Evolutionary conservation across 2,329 filamentous ascomycete species (phyloP), one percentile per base, ranked within the genome.

Genomic region (Cladosporium velox): DNA sequence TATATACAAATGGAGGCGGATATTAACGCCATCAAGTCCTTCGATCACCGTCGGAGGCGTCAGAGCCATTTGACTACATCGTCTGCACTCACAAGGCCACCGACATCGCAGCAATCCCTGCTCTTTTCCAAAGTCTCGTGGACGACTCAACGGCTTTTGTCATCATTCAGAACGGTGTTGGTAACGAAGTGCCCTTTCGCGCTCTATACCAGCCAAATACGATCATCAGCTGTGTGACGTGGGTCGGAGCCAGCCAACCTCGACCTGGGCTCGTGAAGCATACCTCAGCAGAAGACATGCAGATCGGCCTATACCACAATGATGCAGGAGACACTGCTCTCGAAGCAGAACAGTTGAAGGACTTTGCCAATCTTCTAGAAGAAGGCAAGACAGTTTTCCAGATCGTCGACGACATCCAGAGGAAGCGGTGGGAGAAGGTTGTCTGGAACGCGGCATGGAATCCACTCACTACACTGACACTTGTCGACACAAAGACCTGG

Each of bases 401-500:
- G 34, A 74, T 86, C 10, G 79, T 83, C 28, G 78, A 83, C 2
- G 80, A 89, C 68, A 79, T 89, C 8, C 86, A 89, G 69, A 70
- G 80, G 0, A 81, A 84, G 61, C 81, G 86, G 7, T 89, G 87
- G 87, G 80, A 82, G 64, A 89, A 89, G 74, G 80, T 88, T 1
- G 78, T 88, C 0, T 81, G 86, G 77, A 89, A 89, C 71, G 85
- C 82, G 1, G 81, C 85, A 0, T 88, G 85, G 84, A 89, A 89
- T 70, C 83, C 86, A 0, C 54, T 57, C 18, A 83, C 81, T 0
- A 77, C 81, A 0, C 70, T 82, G n/a, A 82, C 80, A 0, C 71
- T 77, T 58, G 72, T 80, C 0, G 78, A 81, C 52, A 81, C 80
- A 0, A 77, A 80, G 26, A 72, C 72, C 0, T 83, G 79, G 79